Percentiles rank a stretch among this genome's conserved stretches.
phyloP scores from a whole-genome alignment of 768 basidiomycete genomes.

The Lyophyllum atratum region DNA sequence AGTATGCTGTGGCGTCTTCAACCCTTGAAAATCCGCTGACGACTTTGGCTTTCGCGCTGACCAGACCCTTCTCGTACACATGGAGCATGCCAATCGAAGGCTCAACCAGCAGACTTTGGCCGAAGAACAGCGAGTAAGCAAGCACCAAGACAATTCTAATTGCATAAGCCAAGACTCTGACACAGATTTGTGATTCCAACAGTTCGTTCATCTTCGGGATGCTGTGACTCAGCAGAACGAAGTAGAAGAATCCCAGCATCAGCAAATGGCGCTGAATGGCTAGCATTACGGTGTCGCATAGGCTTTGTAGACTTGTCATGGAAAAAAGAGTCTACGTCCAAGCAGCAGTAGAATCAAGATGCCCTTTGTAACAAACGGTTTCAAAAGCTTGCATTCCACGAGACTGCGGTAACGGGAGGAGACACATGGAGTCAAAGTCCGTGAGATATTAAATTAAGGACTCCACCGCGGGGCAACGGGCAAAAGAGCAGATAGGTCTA shows the following conservation, averaged over 20 bases:
- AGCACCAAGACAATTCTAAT: background rate
- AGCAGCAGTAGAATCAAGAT: background rate
- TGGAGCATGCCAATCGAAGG: conserved; percentile 56
- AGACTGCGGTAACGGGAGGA: conserved; percentile 7
- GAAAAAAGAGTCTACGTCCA: no score
- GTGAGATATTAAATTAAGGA: conserved; percentile 10
- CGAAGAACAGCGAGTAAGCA: conserved; percentile 57
- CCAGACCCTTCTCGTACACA: conserved; percentile 71
- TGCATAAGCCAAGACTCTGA: background rate
- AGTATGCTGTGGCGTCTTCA: conserved; percentile 31
- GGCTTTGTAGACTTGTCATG: background rate
- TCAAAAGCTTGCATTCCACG: conserved; percentile 11
- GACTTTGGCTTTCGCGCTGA: background rate
- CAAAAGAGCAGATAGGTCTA: conserved; percentile 11
- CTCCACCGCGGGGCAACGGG: conserved; percentile 7
- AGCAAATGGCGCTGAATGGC: background rate
- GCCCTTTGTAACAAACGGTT: background rate
- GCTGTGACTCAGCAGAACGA: conserved; percentile 2
- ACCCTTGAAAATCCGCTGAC: background rate
- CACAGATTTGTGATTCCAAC: background rate
- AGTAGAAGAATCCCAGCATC: conserved; percentile 3
- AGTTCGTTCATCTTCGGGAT: conserved; percentile 15
- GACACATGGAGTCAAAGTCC: conserved; percentile 2
- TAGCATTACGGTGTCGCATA: background rate
- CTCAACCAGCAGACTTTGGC: conserved; percentile 49